Percentiles rank a stretch among this genome's conserved stretches.
Evolutionary conservation across 768 basidiomycete genomes (phyloP).

Genomic region (Gloeopeniophorella convolvens): DNA sequence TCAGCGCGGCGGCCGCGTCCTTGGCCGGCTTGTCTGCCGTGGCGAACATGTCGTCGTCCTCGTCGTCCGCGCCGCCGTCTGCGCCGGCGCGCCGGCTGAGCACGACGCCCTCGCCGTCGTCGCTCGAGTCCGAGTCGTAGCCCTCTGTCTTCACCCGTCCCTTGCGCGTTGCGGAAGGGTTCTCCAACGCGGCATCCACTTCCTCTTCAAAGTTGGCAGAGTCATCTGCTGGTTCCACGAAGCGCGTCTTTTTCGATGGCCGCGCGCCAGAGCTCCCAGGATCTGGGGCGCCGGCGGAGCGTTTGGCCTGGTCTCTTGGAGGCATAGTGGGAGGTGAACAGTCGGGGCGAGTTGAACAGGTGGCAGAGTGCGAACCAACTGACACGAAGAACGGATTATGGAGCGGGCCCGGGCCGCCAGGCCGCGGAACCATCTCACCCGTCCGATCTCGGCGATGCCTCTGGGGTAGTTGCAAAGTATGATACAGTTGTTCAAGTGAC

Average conservation of each 20-base stretch:
- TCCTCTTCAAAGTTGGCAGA: conserved; percentile 71
- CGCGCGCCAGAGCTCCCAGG: conserved; percentile 20
- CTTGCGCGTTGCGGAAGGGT: conserved; percentile 52
- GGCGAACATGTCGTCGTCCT: conserved; percentile 78
- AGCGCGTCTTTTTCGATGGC: conserved; percentile 65
- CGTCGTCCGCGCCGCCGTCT: conserved; percentile 42
- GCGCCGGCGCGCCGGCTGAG: conserved; percentile 51
- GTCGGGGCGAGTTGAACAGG: no score
- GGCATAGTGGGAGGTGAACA: conserved; percentile 18
- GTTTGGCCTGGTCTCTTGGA: conserved; percentile 22
- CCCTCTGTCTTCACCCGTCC: conserved; percentile 79
- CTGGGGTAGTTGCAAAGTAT: no score
- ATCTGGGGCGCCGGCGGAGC: conserved; percentile 5
- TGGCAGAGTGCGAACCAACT: no score
- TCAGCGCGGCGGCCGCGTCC: conserved; percentile 34
- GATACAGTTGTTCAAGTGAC: no score
- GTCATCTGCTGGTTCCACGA: conserved; percentile 71
- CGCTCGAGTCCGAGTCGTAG: conserved; percentile 91
- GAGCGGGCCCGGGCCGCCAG: no score
- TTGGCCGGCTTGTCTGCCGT: conserved; percentile 56
- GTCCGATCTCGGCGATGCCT: no score
- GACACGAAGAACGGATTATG: no score
- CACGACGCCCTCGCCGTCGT: conserved; percentile 93
- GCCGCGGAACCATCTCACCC: no score
- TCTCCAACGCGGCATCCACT: conserved; percentile 69